Evolutionary conservation across 2,329 filamentous ascomycete species (phyloP).

Genomic region (Drechslera avenae): DNA sequence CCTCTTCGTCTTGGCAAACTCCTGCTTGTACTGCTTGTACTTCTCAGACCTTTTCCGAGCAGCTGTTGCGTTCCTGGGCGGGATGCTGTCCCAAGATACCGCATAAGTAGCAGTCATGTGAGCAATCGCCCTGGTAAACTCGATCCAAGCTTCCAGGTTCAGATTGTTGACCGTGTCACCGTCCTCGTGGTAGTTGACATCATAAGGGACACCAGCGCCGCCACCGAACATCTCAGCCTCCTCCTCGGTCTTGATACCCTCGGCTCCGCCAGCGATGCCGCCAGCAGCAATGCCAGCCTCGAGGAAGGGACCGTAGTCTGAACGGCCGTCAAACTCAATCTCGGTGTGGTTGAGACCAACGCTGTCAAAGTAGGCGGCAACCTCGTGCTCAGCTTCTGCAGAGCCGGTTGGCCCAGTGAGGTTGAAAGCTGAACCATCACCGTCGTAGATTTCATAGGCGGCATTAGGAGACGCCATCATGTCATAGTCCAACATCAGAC

Average conservation of each 20-base stretch:
- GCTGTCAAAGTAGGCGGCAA: conserved; percentile 47
- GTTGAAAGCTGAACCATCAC: conserved; percentile 62
- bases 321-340: conserved; percentile 77
- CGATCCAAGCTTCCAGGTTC: conserved; percentile 50
- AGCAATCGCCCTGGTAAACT: conserved; percentile 67
- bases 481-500: conserved; percentile 73
- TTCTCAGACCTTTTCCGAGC: conserved; percentile 27
- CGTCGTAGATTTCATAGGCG: conserved; percentile 61
- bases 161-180: conserved; percentile 46
- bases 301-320: conserved; percentile 80
- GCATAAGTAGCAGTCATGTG: conserved; percentile 46
- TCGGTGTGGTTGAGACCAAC: conserved; percentile 58
- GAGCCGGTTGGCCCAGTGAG: conserved; percentile 65
- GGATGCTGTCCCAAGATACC: conserved; percentile 39
- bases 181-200: conserved; percentile 46
- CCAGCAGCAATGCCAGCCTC: conserved; percentile 73
- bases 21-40: conserved; percentile 24
- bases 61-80: conserved; percentile 32
- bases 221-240: conserved; percentile 74
- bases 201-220: conserved; percentile 44
- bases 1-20: conserved; percentile 28
- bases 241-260: conserved; percentile 72
- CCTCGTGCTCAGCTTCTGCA: conserved; percentile 68
- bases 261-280: conserved; percentile 78
- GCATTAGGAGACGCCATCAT: conserved; percentile 72